Conservation (phyloP, 2,329 filamentous ascomycete species). For the Catunica adiposa region DNA sequence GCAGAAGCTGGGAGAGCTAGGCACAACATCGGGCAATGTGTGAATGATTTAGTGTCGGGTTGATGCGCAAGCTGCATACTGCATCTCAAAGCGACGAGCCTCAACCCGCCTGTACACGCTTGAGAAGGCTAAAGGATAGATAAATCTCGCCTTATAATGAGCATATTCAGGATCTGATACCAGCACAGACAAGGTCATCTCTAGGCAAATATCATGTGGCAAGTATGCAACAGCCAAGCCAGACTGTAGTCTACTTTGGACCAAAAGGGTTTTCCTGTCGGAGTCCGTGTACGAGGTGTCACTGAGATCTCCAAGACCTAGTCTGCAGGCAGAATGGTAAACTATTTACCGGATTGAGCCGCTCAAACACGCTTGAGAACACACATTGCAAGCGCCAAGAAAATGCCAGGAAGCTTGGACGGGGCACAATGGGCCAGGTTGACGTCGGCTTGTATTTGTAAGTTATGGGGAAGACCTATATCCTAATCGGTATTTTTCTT, state of each 20-base stretch:
- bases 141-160: too few relatives aligned
- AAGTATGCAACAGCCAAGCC: neutral
- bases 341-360: neutral
- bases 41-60: neutral
- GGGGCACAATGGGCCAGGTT: neutral
- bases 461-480: neutral
- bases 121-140: too few relatives aligned
- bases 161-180: too few relatives aligned
- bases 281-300: neutral
- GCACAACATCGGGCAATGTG: neutral
- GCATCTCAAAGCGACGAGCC: neutral
- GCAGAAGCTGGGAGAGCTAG: neutral
- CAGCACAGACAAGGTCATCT: too few relatives aligned
- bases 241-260: neutral
- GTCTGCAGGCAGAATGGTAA: neutral
- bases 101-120: neutral
- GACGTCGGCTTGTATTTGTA: neutral
- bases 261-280: neutral
- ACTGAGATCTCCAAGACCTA: neutral
- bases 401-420: neutral
- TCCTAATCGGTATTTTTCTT: neutral
- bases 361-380: neutral
- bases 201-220: neutral
- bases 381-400: neutral
- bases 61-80: neutral